These are phyloP conservation scores for Baorangia bicolor DNA, from an alignment of 768 basidiomycete genomes.

Conservation along the genomic window DNA sequence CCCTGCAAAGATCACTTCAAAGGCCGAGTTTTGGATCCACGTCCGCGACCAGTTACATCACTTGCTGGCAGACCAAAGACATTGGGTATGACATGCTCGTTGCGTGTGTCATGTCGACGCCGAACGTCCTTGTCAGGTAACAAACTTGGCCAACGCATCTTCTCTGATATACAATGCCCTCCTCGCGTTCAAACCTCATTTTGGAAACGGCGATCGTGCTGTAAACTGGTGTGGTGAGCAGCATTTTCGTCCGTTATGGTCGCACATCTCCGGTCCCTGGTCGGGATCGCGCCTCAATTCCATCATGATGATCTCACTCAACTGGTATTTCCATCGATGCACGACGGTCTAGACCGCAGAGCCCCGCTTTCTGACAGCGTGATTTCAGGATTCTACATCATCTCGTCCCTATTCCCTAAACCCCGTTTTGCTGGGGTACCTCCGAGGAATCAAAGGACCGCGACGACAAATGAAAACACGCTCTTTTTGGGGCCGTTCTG, in stretches of 20 bases:
- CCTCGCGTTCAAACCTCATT: conserved; percentile 61
- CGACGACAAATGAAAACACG: conserved; percentile 9
- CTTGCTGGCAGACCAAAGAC: conserved; percentile 64
- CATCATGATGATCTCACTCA: background rate
- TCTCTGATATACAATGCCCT: conserved; percentile 79
- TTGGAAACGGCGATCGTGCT: conserved; percentile 58
- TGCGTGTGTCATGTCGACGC: conserved; percentile 2
- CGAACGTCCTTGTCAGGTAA: conserved; percentile 47
- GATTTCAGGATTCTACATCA: conserved; percentile 79
- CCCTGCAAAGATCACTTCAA: conserved; percentile 67
- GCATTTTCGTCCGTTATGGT: background rate
- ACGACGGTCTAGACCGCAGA: background rate
- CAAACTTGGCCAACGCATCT: conserved; percentile 85
- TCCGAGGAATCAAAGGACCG: conserved; percentile 12
- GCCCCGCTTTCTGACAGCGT: conserved; percentile 19
- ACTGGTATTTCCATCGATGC: background rate
- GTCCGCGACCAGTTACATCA: conserved; percentile 59
- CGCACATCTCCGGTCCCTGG: background rate
- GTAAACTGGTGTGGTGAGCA: conserved; percentile 93
- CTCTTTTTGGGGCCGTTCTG: conserved; percentile 82
- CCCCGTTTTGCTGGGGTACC: conserved; percentile 29
- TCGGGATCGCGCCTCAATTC: background rate
- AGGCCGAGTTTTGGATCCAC: conserved; percentile 79
- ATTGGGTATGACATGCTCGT: conserved; percentile 61
- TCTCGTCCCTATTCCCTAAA: conserved; percentile 59